Base-by-base conservation (phyloP, 495 filamentous ascomycete species). In the Penicillium desertorum region DNA sequence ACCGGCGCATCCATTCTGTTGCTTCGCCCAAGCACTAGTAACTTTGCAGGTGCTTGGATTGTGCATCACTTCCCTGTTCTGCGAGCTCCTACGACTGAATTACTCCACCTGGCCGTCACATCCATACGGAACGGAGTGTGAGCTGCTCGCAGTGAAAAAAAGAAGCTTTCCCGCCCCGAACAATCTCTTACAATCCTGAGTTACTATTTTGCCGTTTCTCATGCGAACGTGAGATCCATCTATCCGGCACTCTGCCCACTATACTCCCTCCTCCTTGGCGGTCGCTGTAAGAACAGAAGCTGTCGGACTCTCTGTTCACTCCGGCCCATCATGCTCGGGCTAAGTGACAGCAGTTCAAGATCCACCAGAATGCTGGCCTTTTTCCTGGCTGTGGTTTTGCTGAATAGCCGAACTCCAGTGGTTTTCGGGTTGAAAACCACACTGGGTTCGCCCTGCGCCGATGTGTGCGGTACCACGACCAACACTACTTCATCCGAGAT, bases 401-500 rank as follows among this genome's bases (percentile, higher is more conserved):
- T 71, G 17, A 61, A 51, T 52, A 63, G 57, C 46, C 37, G 67
- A 27, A 43, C 63, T 25, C 62, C 68, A 8, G 49, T 41, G 43
- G 69, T 57, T 46, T 45, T 57, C 20, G 70, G 58, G 1, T 51
- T 79, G 56, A 59, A 62, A 47, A 72, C 70, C 5, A 78, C 81
- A 0, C 57, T 71, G 3, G 80, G 81, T 37, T 86, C 83, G 43
- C 72, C 80, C 39, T 86, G 83, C 68, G 71, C 76, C 12, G 63
- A 69, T 29, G 60, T 74, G 16, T 86, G 83, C 62, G 68, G 69
- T 17, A 75, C 69, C 27, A 68, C 77, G 9, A 69, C 76, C 25
- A 78, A 71, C 56, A 84, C 80, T 14, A 79, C 76, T 34, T 58
- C 68, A 6, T 62, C 60, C 4, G 81, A 88, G 47, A 82, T 88